These are phyloP conservation scores for Salvia rosmarinus DNA, from an alignment of 257 asterid species.

Conservation along the genomic window DNA sequence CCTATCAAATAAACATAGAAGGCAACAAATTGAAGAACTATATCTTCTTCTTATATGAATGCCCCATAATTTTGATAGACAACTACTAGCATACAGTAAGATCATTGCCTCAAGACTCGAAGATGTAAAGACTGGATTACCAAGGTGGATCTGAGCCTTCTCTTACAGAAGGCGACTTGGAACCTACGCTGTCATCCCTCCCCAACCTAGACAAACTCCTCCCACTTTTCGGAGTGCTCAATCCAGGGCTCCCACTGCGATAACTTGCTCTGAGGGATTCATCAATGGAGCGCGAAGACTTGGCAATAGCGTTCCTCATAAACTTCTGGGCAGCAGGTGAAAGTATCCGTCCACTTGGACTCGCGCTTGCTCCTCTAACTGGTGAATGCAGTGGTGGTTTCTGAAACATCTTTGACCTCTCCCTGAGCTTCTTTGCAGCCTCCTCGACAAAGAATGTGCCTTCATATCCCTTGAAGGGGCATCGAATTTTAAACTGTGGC, in stretches of 20 bases:
- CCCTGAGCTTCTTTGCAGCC: conserved; percentile 83
- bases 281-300: conserved; percentile 78
- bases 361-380: conserved; percentile 87
- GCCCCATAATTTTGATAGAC: conserved; percentile 11
- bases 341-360: conserved; percentile 62
- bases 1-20: conserved; percentile 3
- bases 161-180: conserved; percentile 74
- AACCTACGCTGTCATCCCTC: conserved; percentile 55
- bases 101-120: conserved; percentile 22
- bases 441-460: conserved; percentile 92
- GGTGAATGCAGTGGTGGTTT: conserved; percentile 95
- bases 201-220: conserved; percentile 91
- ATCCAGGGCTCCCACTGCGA: conserved; percentile 84
- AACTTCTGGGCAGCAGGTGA: conserved; percentile 96
- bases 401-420: conserved; percentile 88
- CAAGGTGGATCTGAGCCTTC: conserved; percentile 75
- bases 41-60: conserved; percentile 12
- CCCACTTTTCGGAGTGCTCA: conserved; percentile 76
- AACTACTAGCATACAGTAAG: conserved; percentile 29
- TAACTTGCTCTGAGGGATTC: conserved; percentile 93
- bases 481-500: conserved; percentile 79
- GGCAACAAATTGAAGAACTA: neutral
- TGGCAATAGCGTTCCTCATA: conserved; percentile 83
- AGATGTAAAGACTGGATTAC: conserved; percentile 39
- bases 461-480: conserved; percentile 91